These are phyloP conservation scores for Prunus armeniaca DNA, from an alignment of 306 rosid genomes.

Conservation along the genomic window DNA sequence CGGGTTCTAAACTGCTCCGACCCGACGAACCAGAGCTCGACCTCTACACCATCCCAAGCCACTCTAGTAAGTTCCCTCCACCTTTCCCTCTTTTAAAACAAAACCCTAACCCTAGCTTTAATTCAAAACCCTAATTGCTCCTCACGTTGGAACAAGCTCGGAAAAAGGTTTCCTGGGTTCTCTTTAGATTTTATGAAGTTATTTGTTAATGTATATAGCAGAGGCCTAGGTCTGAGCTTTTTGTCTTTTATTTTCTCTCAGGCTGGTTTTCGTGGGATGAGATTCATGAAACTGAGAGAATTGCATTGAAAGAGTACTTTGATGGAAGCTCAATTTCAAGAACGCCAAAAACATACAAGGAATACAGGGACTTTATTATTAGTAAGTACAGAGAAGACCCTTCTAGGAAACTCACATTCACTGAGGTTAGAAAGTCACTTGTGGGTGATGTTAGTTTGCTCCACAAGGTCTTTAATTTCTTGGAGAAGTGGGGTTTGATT, in stretches of 20 bases:
- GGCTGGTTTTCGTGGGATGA: constrained; percentile 98
- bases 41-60: constrained; percentile 87
- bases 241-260: constrained; percentile 22
- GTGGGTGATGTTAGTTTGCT: constrained; percentile 83
- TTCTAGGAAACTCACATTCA: constrained; percentile 73
- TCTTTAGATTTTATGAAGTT: not conserved
- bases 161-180: not conserved
- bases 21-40: constrained; percentile 82
- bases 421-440: constrained; percentile 75
- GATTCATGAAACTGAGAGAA: constrained; percentile 73
- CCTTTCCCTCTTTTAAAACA: not conserved
- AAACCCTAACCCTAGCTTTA: not conserved
- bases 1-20: constrained; percentile 42
- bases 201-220: not conserved
- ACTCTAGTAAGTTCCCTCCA: constrained; percentile 60
- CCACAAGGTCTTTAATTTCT: constrained; percentile 63
- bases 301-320: constrained; percentile 64
- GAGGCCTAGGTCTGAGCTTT: not conserved
- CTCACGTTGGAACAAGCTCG: not conserved
- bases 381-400: constrained; percentile 91
- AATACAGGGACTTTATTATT: constrained; percentile 81
- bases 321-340: constrained; percentile 67
- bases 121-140: constrained; percentile 23
- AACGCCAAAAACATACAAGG: constrained; percentile 71
- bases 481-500: constrained; percentile 77